Conservation (phyloP, 306 rosid genomes). For the Malus fusca region DNA sequence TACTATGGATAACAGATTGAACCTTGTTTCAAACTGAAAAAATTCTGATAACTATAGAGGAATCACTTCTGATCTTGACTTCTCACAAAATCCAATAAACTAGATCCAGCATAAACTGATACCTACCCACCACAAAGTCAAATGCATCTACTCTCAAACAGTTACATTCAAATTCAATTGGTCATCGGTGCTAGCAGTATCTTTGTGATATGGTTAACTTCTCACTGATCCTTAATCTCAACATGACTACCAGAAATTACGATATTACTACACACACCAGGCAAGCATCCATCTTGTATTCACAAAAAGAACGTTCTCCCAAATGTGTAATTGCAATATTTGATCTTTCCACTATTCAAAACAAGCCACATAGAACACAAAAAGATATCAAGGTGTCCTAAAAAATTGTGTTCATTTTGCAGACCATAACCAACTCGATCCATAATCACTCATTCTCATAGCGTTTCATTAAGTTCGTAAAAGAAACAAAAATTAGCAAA, state of each 20-base stretch:
- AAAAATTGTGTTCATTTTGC: conserved; percentile 4
- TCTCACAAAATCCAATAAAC: conserved; percentile 37
- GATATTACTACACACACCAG: conserved; percentile 8
- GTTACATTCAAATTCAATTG: conserved; percentile 20
- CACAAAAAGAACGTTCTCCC: conserved; percentile 19
- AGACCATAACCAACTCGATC: conserved; percentile 12
- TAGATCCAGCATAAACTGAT: conserved; percentile 22
- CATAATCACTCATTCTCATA: conserved; percentile 21
- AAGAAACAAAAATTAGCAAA: conserved; percentile 11
- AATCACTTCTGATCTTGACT: conserved; percentile 25
- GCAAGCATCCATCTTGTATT: conserved; percentile 16
- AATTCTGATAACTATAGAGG: conserved; percentile 35
- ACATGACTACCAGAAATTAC: conserved; percentile 2
- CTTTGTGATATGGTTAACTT: conserved; percentile 5
- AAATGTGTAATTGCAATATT: conserved; percentile 11
- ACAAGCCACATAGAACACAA: conserved; percentile 18
- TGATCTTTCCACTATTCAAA: conserved; percentile 20
- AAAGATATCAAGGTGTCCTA: background rate
- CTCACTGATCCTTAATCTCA: background rate
- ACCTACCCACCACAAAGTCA: conserved; percentile 14
- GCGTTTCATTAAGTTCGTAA: conserved; percentile 4
- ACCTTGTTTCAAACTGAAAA: conserved; percentile 37
- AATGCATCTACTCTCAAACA: conserved; percentile 17
- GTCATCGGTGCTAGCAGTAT: conserved; percentile 14
- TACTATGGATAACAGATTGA: conserved; percentile 33